Percentiles rank a stretch among this genome's conserved stretches.
Conservation (phyloP, 768 basidiomycete species). For the Russula virescens region DNA sequence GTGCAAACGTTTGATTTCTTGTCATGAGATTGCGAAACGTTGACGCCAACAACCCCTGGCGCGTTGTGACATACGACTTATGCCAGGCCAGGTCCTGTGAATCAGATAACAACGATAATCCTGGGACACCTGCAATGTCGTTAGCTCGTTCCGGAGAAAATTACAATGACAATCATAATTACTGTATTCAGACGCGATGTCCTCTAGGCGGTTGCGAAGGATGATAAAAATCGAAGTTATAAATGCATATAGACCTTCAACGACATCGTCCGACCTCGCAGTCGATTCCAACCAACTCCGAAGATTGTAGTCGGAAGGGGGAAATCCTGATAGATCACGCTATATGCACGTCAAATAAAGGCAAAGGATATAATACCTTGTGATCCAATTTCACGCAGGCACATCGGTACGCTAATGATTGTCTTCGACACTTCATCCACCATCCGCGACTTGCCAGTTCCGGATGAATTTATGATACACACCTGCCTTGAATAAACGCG, state of each 20-base stretch:
- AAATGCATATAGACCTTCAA: no score
- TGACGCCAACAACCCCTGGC: background rate
- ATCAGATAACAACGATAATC: no score
- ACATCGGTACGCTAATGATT: conserved; percentile 3
- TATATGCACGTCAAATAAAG: background rate
- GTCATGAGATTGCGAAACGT: background rate
- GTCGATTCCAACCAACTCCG: background rate
- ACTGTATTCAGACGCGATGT: background rate
- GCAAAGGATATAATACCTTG: background rate
- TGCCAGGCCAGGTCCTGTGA: no score
- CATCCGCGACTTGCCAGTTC: conserved; percentile 1
- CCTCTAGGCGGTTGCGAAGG: background rate
- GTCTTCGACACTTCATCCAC: background rate
- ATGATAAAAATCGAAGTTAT: no score
- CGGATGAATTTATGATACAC: background rate
- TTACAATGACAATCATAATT: no score
- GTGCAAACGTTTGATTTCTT: background rate
- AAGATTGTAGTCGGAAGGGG: background rate
- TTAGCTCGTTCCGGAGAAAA: background rate
- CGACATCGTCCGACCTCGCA: no score
- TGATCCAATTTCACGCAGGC: background rate
- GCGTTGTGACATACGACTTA: background rate
- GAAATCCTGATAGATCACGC: background rate
- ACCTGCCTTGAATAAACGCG: background rate
- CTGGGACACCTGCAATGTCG: background rate